Evolutionary conservation across 139 green algal genomes (phyloP), one percentile per base, ranked within the genome.

Genomic region (Tetraselmis chui): DNA sequence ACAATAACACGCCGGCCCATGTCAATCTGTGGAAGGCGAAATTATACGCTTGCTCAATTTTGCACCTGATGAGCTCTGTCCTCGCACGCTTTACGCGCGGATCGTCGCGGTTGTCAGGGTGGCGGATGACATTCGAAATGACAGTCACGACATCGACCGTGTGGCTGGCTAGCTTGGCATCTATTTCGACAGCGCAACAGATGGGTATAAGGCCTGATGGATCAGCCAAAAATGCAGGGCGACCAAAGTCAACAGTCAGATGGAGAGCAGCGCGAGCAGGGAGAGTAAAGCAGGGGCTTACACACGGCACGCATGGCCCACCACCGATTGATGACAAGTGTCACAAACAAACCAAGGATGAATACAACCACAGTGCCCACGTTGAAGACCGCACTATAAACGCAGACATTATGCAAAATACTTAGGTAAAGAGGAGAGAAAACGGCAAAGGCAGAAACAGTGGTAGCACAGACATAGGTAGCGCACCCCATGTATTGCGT

Each of bases 241-340:
- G n/a, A n/a, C n/a, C n/a, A n/a, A n/a, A n/a, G n/a, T n/a, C n/a
- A n/a, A n/a, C n/a, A n/a, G n/a, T n/a, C n/a, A n/a, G n/a, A n/a
- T n/a, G n/a, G n/a, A n/a, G n/a, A n/a, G n/a, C n/a, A n/a, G n/a
- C n/a, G n/a, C n/a, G n/a, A n/a, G n/a, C n/a, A n/a, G n/a, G 28
- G 2, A 32, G 28, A 78, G 28, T 78, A 30, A 25, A 27, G 24
- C 24, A 76, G 77, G 29, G 77, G 29, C 78, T 32, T 31, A 82
- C 78, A 45, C 24, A 78, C 79, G 28, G 26, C 67, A 11, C 79
- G 76, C 25, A 85, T 76, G 1, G 32, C 59, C 80, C 76, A 88
- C 80, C 80, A 88, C 28, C 84, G 84, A 78, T 85, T 84, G 75
- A 87, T 81, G 2, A 88, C 84, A 18, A 84, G 75, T 1, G 79